Conservation (phyloP, 495 filamentous ascomycete genomes). For the Penicillium arizonense region DNA sequence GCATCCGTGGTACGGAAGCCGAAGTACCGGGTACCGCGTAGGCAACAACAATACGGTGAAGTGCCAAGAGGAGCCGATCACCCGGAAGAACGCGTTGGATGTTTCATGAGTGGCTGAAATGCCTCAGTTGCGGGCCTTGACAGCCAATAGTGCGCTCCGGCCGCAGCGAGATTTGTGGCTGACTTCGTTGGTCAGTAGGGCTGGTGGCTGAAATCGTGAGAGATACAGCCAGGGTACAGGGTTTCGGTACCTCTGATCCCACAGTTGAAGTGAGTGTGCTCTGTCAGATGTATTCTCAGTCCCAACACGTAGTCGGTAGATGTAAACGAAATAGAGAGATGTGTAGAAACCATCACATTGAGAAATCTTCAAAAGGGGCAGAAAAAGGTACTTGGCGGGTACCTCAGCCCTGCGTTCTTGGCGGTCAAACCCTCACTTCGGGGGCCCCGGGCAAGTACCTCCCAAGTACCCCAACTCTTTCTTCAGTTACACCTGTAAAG, state of each 20-base stretch:
- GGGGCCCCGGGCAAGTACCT: neutral
- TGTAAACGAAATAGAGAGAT: neutral
- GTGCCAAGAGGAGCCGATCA: conserved; percentile 1
- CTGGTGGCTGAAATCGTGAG: conserved; percentile 20
- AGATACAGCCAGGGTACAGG: no score
- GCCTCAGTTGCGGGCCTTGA: conserved; percentile 9
- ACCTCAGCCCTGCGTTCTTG: conserved; percentile 10
- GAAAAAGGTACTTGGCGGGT: conserved; percentile 2
- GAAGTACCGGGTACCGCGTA: conserved; percentile 9
- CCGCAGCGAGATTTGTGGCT: conserved; percentile 17
- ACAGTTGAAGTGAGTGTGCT: no score
- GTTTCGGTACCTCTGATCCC: no score
- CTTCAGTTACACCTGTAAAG: conserved; percentile 1
- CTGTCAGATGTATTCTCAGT: no score
- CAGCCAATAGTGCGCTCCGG: conserved; percentile 4
- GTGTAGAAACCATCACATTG: neutral
- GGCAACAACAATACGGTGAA: conserved; percentile 26
- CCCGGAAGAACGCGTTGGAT: neutral
- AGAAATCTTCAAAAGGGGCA: neutral
- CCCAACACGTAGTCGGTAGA: neutral
- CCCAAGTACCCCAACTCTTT: conserved; percentile 4
- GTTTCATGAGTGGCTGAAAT: conserved; percentile 14
- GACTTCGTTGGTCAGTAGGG: conserved; percentile 19
- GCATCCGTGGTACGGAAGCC: neutral
- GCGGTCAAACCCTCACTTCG: conserved; percentile 1